A percentile compares a stretch with the other conserved stretches of the same genome.
phyloP scores from a whole-genome alignment of 805 yeast species.

The Cyberlindnera americana region DNA sequence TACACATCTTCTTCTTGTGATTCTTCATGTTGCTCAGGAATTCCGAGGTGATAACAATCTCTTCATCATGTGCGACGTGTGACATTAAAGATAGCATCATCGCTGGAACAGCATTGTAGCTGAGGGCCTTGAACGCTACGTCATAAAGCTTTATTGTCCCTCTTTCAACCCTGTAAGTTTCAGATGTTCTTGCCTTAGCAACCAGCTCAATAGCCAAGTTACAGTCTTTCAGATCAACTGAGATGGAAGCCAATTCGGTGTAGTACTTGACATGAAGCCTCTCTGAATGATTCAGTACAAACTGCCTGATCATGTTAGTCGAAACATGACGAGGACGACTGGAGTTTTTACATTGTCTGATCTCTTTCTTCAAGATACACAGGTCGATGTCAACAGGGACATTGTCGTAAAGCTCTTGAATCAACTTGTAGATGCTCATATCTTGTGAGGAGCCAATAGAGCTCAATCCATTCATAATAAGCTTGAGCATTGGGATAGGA shows the following conservation, averaged over 20 bases:
- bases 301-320: conserved; percentile 6
- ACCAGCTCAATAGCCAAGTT: conserved; percentile 12
- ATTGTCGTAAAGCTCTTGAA: conserved; percentile 12
- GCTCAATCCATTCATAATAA: conserved; percentile 11
- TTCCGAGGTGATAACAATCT: not conserved
- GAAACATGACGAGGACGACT: not conserved
- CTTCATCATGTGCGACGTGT: conserved; percentile 2
- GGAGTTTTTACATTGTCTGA: not conserved
- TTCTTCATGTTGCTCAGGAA: conserved; percentile 1
- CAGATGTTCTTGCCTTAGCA: conserved; percentile 13
- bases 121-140: conserved; percentile 9
- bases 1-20: conserved; percentile 1
- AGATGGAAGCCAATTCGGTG: conserved; percentile 9
- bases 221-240: conserved; percentile 6
- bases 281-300: conserved; percentile 4
- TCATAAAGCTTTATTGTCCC: conserved; percentile 8
- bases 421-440: conserved; percentile 13
- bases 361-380: conserved; percentile 6
- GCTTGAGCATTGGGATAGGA: conserved; percentile 8
- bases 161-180: conserved; percentile 3
- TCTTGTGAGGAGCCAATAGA: conserved; percentile 13
- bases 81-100: conserved; percentile 6
- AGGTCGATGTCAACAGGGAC: conserved; percentile 18
- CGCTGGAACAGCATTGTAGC: conserved; percentile 1
- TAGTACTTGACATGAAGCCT: conserved; percentile 9